phyloP scores from a whole-genome alignment of 306 rosid genomes.

The Begonia peltatifolia region DNA sequence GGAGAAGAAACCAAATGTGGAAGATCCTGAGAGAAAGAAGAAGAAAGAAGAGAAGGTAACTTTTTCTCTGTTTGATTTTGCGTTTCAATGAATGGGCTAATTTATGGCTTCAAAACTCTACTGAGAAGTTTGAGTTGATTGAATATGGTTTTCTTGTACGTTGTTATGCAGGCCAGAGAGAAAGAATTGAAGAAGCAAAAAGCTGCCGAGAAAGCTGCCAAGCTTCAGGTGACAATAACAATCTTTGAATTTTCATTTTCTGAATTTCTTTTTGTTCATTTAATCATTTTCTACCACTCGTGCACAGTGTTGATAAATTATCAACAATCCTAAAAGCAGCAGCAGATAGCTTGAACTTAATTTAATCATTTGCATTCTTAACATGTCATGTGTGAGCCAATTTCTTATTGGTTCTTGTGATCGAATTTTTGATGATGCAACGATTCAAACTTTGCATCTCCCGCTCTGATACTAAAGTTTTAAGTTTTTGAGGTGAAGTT shows the following conservation, averaged over 20 bases:
- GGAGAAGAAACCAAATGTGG: conserved; percentile 20
- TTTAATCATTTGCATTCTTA: conserved; percentile 4
- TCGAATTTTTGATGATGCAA: too few relatives aligned
- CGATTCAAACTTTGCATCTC: too few relatives aligned
- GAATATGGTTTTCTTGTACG: background rate
- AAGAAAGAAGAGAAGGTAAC: conserved; percentile 84
- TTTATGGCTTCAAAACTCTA: background rate
- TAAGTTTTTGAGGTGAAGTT: too few relatives aligned
- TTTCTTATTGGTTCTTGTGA: too few relatives aligned
- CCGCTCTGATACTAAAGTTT: too few relatives aligned
- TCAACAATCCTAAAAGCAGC: too few relatives aligned
- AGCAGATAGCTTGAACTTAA: too few relatives aligned
- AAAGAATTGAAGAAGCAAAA: conserved; percentile 78
- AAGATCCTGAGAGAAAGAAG: conserved; percentile 89
- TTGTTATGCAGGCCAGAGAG: conserved; percentile 60
- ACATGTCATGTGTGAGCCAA: background rate
- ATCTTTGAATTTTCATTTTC: background rate
- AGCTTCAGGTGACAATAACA: conserved; percentile 39
- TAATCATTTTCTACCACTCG: conserved; percentile 1
- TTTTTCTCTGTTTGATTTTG: background rate
- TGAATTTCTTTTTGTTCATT: conserved; percentile 1
- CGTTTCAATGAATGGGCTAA: background rate
- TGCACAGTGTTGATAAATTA: background rate
- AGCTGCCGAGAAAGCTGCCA: conserved; percentile 59
- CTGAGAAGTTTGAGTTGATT: too few relatives aligned